Base-by-base conservation (phyloP, 225 moss, liverwort and hornwort species). In the Anthoceros angustus region DNA sequence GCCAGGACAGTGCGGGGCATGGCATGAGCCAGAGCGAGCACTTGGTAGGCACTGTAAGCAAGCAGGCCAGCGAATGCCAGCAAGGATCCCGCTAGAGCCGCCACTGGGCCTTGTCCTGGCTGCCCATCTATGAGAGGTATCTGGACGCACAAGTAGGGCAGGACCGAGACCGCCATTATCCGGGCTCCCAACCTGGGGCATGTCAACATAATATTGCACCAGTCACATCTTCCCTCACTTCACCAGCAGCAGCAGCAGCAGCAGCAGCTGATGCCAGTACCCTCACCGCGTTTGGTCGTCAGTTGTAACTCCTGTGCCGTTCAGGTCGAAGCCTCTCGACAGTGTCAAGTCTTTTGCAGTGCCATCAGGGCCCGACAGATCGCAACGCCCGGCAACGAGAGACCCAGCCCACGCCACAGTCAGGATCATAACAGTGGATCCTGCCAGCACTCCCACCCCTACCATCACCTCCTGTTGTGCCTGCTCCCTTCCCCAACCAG, bases 381-480 rank as follows among this genome's bases (percentile, higher is more conserved):
- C 93, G 69, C 90, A 94, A 20, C 93, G 83, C 39, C 93, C 93
- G 66, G 90, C 90, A 67, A 77, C 72, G 14, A 94, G 81, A 46
- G 93, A 94, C 39, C 84, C 86, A 42, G 87, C 86, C 93, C 93
- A 94, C 46, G 87, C 90, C 63, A 94, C 41, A 61, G 93, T 94
- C 66, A 94, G 86, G 63, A 94, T 83, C 90, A 94, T 90, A 43
- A 94, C 84, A 65, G 70, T 90, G 26, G 93, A 94, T 71, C 93
- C 93, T 78, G 90, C 93, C 72, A 94, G 93, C 80, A 94, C 93
- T 76, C 93, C 93, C 50, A 90, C 84, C 71, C 93, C 93, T 73
- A 94, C 93, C 93, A 94, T 87, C 80, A 94, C 90, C 86, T 94
- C 86, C 81, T 88, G 80, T 80, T 94, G 93, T 66, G 93, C 93